Conservation (phyloP, 805 yeast genomes). For the Yamadazyma ubonensis region DNA sequence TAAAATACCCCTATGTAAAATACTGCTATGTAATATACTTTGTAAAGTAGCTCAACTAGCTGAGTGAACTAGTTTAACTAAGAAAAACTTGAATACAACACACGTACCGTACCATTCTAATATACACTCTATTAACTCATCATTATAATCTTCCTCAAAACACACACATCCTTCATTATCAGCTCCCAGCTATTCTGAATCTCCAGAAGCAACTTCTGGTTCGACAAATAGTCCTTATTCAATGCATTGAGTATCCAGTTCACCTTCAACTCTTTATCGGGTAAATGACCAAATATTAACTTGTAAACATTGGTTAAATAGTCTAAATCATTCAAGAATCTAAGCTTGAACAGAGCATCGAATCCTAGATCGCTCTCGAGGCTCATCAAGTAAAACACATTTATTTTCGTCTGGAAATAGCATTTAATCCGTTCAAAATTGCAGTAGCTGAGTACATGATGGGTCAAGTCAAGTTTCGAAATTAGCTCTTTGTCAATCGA, state of each 20-base stretch:
- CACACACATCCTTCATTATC: conserved; percentile 13
- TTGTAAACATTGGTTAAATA: conserved; percentile 16
- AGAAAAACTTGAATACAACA: too few species aligned
- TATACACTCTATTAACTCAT: background rate
- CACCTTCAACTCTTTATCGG: conserved; percentile 17
- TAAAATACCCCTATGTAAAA: too few species aligned
- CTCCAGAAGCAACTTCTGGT: conserved; percentile 10
- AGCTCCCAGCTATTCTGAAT: conserved; percentile 20
- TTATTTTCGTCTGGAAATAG: conserved; percentile 18
- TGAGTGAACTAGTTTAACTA: too few species aligned
- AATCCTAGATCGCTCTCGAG: conserved; percentile 17
- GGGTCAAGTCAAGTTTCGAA: background rate
- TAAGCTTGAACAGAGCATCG: conserved; percentile 11
- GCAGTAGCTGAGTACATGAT: conserved; percentile 6
- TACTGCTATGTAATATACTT: too few species aligned
- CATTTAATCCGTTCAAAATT: conserved; percentile 21
- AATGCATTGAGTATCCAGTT: conserved; percentile 23
- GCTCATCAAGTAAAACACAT: conserved; percentile 18
- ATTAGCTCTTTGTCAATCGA: conserved; percentile 10
- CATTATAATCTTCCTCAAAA: conserved; percentile 11
- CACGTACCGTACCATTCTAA: too few species aligned
- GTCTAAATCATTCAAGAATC: conserved; percentile 20
- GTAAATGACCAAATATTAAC: conserved; percentile 16
- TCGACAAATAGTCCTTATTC: conserved; percentile 9
- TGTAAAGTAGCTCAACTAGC: too few species aligned